phyloP scores from a whole-genome alignment of 768 basidiomycete species.

The Coprinopsis cinerea region DNA sequence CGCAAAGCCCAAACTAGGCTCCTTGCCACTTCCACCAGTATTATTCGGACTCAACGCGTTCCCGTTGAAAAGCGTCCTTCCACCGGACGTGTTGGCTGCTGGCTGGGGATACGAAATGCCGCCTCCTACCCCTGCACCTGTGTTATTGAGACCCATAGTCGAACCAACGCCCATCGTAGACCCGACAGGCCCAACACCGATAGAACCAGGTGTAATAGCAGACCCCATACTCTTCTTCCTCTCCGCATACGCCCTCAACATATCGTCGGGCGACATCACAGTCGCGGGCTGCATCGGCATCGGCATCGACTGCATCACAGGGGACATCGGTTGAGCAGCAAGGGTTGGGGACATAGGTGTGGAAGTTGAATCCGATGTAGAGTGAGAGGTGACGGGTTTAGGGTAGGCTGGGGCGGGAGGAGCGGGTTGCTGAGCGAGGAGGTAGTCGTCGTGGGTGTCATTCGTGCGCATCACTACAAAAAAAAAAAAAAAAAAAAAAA shows the following conservation, averaged over 20 bases:
- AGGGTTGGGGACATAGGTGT: neutral
- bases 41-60: conserved; percentile 11
- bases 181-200: too few relatives aligned
- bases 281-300: conserved; percentile 26
- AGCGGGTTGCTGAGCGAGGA: conserved; percentile 31
- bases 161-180: too few relatives aligned
- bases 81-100: conserved; percentile 2
- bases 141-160: too few relatives aligned
- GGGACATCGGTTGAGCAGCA: conserved; percentile 18
- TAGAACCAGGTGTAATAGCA: too few relatives aligned
- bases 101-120: neutral
- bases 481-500: neutral
- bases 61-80: conserved; percentile 19
- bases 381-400: conserved; percentile 8
- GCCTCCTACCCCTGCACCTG: neutral
- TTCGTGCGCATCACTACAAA: conserved; percentile 69
- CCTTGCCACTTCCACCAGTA: conserved; percentile 4
- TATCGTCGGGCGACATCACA: conserved; percentile 62
- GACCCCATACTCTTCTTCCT: conserved; percentile 18
- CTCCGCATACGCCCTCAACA: conserved; percentile 57
- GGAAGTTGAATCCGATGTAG: neutral
- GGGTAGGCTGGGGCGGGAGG: conserved; percentile 15
- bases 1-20: conserved; percentile 3
- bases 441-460: conserved; percentile 34
- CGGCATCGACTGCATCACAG: conserved; percentile 27